A percentile compares a stretch with the other conserved stretches of the same genome.
phyloP scores from a whole-genome alignment of 192 early-diverging fungal genomes.

The Backusella morwellensis region DNA sequence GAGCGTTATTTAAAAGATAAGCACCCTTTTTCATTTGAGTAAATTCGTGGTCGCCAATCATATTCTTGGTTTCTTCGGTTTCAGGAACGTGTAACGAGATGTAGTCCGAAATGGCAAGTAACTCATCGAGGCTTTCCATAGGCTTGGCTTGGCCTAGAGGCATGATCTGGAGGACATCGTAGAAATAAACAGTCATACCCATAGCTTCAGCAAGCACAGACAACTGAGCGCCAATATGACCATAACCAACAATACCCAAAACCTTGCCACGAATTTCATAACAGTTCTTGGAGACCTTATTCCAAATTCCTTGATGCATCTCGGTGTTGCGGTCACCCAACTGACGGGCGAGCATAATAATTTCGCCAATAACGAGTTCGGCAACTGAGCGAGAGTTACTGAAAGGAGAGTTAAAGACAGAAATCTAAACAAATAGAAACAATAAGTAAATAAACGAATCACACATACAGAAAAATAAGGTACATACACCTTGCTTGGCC shows the following conservation, averaged over 20 bases:
- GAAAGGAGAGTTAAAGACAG: constrained; percentile 98
- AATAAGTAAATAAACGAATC: not conserved
- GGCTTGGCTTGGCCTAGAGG: constrained; percentile 86
- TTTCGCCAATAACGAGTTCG: constrained; percentile 92
- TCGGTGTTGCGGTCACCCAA: constrained; percentile 93
- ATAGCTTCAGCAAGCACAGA: constrained; percentile 95
- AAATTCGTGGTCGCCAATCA: constrained; percentile 78
- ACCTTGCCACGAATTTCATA: constrained; percentile 97
- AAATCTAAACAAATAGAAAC: constrained; percentile 52
- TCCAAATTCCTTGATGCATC: constrained; percentile 92
- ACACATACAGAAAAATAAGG: not conserved
- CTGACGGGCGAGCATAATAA: constrained; percentile 91
- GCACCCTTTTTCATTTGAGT: constrained; percentile 88
- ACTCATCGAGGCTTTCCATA: constrained; percentile 69
- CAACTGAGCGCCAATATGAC: constrained; percentile 97
- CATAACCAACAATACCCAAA: constrained; percentile 97
- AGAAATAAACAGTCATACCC: constrained; percentile 94
- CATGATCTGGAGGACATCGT: constrained; percentile 92
- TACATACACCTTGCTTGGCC: constrained; percentile 68
- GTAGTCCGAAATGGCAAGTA: constrained; percentile 83
- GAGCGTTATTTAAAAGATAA: constrained; percentile 93
- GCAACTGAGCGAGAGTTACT: constrained; percentile 95
- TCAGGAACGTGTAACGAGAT: constrained; percentile 96
- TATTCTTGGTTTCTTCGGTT: constrained; percentile 86
- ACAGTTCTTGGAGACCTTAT: constrained; percentile 83